Base-by-base conservation (phyloP, 345 rosid species). In the Brassica nigra region DNA sequence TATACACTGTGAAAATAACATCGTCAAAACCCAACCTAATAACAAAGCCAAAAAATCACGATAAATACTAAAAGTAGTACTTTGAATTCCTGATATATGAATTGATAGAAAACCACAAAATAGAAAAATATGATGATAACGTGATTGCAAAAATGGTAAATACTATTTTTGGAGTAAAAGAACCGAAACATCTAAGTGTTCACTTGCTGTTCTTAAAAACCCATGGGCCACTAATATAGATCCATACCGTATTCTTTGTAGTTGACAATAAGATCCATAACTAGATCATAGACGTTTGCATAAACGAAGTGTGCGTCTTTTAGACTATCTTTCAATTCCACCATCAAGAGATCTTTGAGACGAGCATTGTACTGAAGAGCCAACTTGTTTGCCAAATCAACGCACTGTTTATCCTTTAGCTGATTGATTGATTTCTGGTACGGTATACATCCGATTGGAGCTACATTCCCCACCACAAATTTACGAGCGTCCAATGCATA, bases 401-500 rank as follows among this genome's bases (percentile, higher is more conserved):
- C 97, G n/a, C 97, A 95, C 74, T 95, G 85, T 4, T 84, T 90
- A 27, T 88, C 88, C 0, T 78, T 81, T 68, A 95, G 42, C 63
- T 85, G 97, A 68, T 89, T 90, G 27, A 95, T 84, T 0, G 97
- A 91, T 81, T 86, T 95, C 71, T 95, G 99, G 77, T 95, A 95
- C 0, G 99, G 99, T 62, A 95, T 92, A 84, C 99, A 95, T 1
- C 98, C 98, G 6, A 94, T 88, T 0, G 99, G 97, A n/a, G 92
- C 99, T 0, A 92, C 97, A 33, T 95, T 95, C 5, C 91, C 97
- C 4, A 92, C 75, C 77, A 94, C 94, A 75, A 94, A 94, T 76
- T 94, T 94, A 67, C 97, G 75, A 30, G 90, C 99, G 68, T 86
- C 99, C 80, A 95, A 44, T 58, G 76, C 79, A 78, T 95, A 95